phyloP scores from a whole-genome alignment of 257 asterid species.

The Solanum piurae region DNA sequence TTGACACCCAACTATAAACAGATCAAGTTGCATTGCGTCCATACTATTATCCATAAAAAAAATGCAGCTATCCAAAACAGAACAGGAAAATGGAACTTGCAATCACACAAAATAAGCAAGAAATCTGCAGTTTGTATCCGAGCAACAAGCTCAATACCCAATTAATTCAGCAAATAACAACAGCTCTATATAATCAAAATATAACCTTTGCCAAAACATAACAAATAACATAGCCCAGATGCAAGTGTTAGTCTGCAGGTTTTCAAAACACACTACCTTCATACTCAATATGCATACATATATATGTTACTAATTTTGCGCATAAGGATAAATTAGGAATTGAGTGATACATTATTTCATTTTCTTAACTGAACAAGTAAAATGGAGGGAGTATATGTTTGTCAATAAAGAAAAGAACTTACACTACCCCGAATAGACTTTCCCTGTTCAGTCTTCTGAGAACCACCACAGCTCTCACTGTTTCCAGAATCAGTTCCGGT shows the following conservation, averaged over 20 bases:
- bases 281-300: background rate
- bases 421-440: constrained; percentile 73
- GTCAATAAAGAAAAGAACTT: constrained; percentile 1
- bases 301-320: background rate
- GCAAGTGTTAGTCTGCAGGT: background rate
- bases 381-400: background rate
- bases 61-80: background rate
- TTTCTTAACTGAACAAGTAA: background rate
- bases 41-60: background rate
- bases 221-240: background rate
- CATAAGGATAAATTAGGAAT: background rate
- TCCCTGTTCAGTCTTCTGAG: constrained; percentile 44
- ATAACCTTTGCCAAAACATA: background rate
- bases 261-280: background rate
- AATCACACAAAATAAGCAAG: background rate
- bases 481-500: constrained; percentile 34
- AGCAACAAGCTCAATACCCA: background rate
- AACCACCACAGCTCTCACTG: constrained; percentile 35
- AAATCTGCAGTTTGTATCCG: background rate
- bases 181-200: background rate
- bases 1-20: background rate
- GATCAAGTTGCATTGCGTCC: background rate
- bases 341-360: background rate
- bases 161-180: background rate
- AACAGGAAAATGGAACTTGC: background rate